A percentile compares a stretch with the other conserved stretches of the same genome.
Evolutionary conservation across 306 rosid genomes (phyloP).

Genomic region (Comarum palustre): DNA sequence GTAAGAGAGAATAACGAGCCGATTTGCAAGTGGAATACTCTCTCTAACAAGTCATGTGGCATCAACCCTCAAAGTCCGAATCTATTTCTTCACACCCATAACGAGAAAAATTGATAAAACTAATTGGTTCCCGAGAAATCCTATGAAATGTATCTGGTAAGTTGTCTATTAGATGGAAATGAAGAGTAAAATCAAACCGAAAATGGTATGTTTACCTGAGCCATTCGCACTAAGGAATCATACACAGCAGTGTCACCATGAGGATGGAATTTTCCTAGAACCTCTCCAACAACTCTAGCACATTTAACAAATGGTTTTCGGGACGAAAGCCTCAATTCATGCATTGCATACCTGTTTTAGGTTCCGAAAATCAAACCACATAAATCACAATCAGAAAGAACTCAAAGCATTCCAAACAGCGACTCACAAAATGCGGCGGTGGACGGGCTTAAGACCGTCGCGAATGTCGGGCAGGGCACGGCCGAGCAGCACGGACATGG

Average conservation of each 20-base stretch:
- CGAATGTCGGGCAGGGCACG: conserved; percentile 96
- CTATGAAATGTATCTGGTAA: background rate
- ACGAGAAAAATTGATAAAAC: background rate
- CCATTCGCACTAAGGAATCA: conserved; percentile 96
- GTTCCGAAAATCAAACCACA: background rate
- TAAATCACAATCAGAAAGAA: background rate
- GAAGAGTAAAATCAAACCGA: background rate
- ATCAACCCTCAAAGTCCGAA: background rate
- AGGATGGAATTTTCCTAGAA: conserved; percentile 92
- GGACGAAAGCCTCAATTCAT: conserved; percentile 84
- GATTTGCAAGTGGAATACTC: background rate
- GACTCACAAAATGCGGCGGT: conserved; percentile 77
- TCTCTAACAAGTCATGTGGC: background rate
- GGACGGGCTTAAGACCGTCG: conserved; percentile 94
- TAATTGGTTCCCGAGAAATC: background rate
- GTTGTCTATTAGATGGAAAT: background rate
- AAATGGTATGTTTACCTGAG: conserved; percentile 59
- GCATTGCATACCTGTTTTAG: conserved; percentile 85
- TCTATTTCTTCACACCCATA: background rate
- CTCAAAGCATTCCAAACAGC: background rate
- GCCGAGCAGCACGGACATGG: conserved; percentile 92
- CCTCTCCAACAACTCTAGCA: conserved; percentile 99
- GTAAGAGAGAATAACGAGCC: background rate
- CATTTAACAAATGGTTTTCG: conserved; percentile 92
- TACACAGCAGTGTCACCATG: conserved; percentile 95